Conservation (phyloP, 2,329 filamentous ascomycete genomes). For the Fusarium poae region DNA sequence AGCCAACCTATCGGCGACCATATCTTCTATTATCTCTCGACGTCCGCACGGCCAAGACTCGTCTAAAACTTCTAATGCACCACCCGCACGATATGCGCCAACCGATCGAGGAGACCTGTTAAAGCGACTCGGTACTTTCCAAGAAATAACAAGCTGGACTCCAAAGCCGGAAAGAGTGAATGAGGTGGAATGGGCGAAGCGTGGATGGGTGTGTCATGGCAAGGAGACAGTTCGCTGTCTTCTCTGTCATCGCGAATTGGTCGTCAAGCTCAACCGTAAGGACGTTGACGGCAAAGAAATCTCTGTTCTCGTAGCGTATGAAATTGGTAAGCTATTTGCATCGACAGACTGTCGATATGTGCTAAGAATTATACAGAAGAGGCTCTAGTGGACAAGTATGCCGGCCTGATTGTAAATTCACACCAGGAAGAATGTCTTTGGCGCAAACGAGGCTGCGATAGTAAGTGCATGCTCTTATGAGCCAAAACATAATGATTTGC, state of each 20-base stretch:
- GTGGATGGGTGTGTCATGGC: constrained; percentile 89
- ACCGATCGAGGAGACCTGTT: constrained; percentile 88
- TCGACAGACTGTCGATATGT: neutral
- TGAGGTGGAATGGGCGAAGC: constrained; percentile 94
- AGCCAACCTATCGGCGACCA: constrained; percentile 41
- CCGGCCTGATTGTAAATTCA: constrained; percentile 76
- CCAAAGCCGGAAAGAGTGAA: constrained; percentile 87
- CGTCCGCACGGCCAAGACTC: constrained; percentile 42
- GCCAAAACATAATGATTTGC: constrained; percentile 42
- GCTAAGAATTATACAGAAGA: constrained; percentile 59
- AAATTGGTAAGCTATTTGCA: constrained; percentile 61
- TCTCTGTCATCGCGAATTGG: constrained; percentile 84
- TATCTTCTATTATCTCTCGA: constrained; percentile 46
- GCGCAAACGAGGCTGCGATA: constrained; percentile 88
- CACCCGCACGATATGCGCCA: constrained; percentile 80
- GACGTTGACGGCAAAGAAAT: constrained; percentile 68
- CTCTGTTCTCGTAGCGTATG: constrained; percentile 67
- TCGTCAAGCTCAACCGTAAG: constrained; percentile 80
- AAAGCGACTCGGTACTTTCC: constrained; percentile 84
- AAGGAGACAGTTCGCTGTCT: constrained; percentile 88
- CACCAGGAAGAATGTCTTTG: constrained; percentile 89
- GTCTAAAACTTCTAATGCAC: constrained; percentile 42
- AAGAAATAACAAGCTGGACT: constrained; percentile 93
- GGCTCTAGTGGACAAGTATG: constrained; percentile 81
- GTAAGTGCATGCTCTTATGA: constrained; percentile 58